Evolutionary conservation across 2,329 filamentous ascomycete genomes (phyloP).

Genomic region (Atkinsonella hypoxylon): DNA sequence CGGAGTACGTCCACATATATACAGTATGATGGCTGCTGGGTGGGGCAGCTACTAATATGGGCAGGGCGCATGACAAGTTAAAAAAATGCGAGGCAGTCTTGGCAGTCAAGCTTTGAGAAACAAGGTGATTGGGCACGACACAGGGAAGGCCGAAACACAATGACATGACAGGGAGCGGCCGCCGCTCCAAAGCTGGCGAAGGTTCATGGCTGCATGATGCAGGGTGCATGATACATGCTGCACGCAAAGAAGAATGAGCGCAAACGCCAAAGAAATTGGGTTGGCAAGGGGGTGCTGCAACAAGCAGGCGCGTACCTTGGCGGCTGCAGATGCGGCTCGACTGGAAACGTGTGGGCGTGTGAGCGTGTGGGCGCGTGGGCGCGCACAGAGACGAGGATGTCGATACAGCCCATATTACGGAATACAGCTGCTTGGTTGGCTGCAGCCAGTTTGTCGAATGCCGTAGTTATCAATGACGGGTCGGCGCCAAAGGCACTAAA

Average conservation of each 20-base stretch:
- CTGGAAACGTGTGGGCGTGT: no score
- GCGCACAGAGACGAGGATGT: no score
- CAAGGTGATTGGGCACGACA: neutral
- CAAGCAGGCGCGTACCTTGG: neutral
- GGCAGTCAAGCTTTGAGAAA: neutral
- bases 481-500: no score
- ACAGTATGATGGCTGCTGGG: neutral
- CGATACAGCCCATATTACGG: no score
- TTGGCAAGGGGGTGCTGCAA: neutral
- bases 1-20: no score
- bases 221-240: neutral
- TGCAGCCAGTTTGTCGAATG: no score
- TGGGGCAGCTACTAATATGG: neutral
- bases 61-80: neutral
- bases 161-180: neutral
- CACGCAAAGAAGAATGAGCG: neutral
- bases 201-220: neutral
- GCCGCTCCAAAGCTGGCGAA: neutral
- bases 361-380: no score
- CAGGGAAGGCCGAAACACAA: neutral
- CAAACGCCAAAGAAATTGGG: neutral
- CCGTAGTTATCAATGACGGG: no score
- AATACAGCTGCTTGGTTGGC: no score
- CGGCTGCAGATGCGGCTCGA: neutral
- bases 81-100: neutral